Base-by-base conservation (phyloP, 257 asterid genomes). In the Nemophila menziesii region DNA sequence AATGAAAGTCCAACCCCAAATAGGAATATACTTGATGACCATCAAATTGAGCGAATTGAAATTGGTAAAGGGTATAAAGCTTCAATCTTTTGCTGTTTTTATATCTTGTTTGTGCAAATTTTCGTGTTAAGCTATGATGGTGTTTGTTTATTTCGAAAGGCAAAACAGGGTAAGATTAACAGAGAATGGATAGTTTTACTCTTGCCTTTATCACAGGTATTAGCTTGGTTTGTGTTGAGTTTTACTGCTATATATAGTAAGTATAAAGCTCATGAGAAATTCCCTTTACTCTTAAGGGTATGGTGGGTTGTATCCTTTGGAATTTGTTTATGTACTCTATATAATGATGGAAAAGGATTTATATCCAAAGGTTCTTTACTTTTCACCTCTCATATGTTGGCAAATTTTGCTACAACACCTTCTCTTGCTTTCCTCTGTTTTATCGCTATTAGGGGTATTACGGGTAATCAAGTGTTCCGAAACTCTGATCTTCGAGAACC, bases 291-390 rank as follows among this genome's bases (percentile, higher is more conserved):
- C 57, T 52, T 66, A 58, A 82, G 97, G 60, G 62, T 79, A 43
- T 86, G 97, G 97, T 86, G 94, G 97, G 48, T 64, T 44, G 71
- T 71, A 11, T 79, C 94, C 20, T 86, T 79, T 39, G 26, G 65
- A 4, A 44, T 79, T 46, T 77, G 85, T 52, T 55, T 77, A 69
- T 56, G 59, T 44, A 54, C 69, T 47, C 49, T 75, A 43, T 86
- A 82, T 62, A 69, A 26, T 38, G 97, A 86, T 63, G 70, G 74
- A 47, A 71, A 70, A 52, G 74, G 71, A 27, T 57, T 84, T 51
- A 45, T 67, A 16, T 16, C 59, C 1, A 71, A 74, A 64, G 92
- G 96, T 15, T 68, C 82, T 4, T 60, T 46, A 51, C 69, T 60
- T 64, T 65, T 74, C 48, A 64, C 48, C 46, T 76, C 94, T 52